These are phyloP conservation scores for Fonsecaea multimorphosa DNA, from an alignment of 2,329 filamentous ascomycete genomes.

Conservation along the genomic window DNA sequence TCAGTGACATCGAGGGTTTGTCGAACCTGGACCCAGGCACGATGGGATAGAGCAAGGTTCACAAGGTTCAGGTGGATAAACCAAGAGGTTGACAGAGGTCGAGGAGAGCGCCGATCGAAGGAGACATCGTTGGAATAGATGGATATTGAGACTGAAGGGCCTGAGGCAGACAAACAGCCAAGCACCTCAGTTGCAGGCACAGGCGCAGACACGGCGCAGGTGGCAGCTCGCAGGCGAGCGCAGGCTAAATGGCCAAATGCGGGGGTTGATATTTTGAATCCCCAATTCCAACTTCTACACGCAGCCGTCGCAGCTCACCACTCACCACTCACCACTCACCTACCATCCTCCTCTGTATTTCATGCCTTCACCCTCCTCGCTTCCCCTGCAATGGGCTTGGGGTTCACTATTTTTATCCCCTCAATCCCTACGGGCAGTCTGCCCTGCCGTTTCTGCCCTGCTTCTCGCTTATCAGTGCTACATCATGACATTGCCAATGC, in stretches of 20 bases:
- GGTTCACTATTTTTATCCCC: not conserved
- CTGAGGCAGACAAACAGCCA: not conserved
- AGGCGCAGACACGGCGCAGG: no score
- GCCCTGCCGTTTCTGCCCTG: not conserved
- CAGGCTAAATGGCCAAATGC: not conserved
- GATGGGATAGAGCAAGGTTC: not conserved
- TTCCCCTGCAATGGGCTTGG: not conserved
- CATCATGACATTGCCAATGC: not conserved
- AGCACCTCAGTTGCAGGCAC: not conserved
- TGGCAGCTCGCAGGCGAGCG: not conserved
- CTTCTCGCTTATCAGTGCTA: not conserved
- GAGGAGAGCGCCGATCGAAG: not conserved
- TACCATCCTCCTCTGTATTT: not conserved
- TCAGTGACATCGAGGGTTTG: not conserved
- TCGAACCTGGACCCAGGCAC: not conserved
- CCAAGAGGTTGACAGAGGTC: not conserved
- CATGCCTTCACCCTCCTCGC: not conserved
- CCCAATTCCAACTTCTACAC: no score
- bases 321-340: not conserved
- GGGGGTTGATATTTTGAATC: not conserved
- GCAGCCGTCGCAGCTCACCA: no score
- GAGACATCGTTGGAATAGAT: not conserved
- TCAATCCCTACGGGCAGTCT: not conserved
- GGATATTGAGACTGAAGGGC: not conserved
- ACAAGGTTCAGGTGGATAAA: not conserved